Conservation (phyloP, 148 eudicot genomes). For the Beta vulgaris region DNA sequence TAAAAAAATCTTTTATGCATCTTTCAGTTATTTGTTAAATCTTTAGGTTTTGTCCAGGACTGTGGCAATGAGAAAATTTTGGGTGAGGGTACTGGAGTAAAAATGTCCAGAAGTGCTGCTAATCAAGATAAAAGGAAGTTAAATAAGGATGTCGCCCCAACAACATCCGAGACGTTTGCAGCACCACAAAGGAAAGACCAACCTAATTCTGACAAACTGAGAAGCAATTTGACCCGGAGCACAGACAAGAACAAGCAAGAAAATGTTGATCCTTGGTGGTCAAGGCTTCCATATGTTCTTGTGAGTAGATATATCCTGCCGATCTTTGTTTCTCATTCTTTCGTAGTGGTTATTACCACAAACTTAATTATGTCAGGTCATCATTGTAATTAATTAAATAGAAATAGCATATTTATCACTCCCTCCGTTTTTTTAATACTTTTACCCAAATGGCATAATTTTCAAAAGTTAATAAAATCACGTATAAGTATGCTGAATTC, state of each 20-base stretch:
- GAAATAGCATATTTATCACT: not conserved
- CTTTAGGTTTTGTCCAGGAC: slow-evolving; percentile 51
- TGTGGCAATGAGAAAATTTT: slow-evolving; percentile 12
- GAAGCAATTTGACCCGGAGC: slow-evolving; percentile 27
- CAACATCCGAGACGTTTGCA: slow-evolving; percentile 15
- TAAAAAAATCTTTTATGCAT: not conserved
- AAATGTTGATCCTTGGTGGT: slow-evolving; percentile 62
- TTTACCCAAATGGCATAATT: too few relatives aligned
- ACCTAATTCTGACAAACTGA: slow-evolving; percentile 21
- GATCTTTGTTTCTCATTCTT: not conserved
- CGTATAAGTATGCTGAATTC: too few relatives aligned
- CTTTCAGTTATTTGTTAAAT: slow-evolving; percentile 31
- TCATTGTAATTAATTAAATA: not conserved
- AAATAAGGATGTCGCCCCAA: slow-evolving; percentile 17
- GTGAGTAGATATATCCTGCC: slow-evolving; percentile 41
- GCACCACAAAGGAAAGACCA: slow-evolving; percentile 14
- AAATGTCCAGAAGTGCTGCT: slow-evolving; percentile 8
- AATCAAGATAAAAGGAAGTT: slow-evolving; percentile 13
- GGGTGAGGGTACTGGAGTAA: slow-evolving; percentile 11
- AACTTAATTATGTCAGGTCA: not conserved
- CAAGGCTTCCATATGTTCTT: slow-evolving; percentile 74
- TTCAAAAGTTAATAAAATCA: too few relatives aligned
- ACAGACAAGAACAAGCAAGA: slow-evolving; percentile 21
- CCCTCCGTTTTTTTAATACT: too few relatives aligned
- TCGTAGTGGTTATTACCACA: not conserved